Evolutionary conservation across 2,329 filamentous ascomycete species (phyloP).

Genomic region (Nemania abortiva): DNA sequence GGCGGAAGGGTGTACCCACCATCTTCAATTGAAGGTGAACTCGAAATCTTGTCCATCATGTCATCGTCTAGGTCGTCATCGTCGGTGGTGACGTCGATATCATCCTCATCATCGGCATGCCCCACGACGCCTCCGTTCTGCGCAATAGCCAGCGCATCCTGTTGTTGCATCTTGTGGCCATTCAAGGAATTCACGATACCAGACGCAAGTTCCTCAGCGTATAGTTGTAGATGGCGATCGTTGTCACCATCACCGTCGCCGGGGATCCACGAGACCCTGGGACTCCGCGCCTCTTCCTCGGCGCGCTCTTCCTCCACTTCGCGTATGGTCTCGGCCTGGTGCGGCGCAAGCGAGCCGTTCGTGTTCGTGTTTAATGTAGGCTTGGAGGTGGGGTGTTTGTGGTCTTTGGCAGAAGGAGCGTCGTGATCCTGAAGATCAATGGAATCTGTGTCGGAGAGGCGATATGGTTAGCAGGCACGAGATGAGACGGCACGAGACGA

Average conservation of each 20-base stretch:
- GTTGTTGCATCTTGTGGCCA: conserved; percentile 60
- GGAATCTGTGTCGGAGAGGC: conserved; percentile 73
- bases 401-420: conserved; percentile 86
- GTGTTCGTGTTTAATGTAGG: conserved; percentile 57
- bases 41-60: conserved; percentile 98
- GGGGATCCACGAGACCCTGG: conserved; percentile 67
- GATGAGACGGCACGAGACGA: conserved; percentile 22
- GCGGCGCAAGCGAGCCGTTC: conserved; percentile 70
- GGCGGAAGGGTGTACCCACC: conserved; percentile 77
- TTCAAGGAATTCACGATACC: conserved; percentile 57
- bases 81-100: conserved; percentile 72
- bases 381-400: conserved; percentile 69
- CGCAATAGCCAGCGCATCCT: conserved; percentile 70
- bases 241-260: conserved; percentile 54
- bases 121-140: conserved; percentile 69
- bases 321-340: conserved; percentile 87
- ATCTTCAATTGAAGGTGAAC: conserved; percentile 98
- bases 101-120: conserved; percentile 69
- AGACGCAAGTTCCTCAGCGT: conserved; percentile 61
- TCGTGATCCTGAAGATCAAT: conserved; percentile 91
- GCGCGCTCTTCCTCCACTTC: conserved; percentile 82
- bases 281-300: conserved; percentile 76
- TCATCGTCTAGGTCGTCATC: conserved; percentile 87
- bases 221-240: conserved; percentile 57
- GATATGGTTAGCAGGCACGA: conserved; percentile 48